Evolutionary conservation across 805 yeast species (phyloP).

Genomic region (Hagleromyces aurorensis): DNA sequence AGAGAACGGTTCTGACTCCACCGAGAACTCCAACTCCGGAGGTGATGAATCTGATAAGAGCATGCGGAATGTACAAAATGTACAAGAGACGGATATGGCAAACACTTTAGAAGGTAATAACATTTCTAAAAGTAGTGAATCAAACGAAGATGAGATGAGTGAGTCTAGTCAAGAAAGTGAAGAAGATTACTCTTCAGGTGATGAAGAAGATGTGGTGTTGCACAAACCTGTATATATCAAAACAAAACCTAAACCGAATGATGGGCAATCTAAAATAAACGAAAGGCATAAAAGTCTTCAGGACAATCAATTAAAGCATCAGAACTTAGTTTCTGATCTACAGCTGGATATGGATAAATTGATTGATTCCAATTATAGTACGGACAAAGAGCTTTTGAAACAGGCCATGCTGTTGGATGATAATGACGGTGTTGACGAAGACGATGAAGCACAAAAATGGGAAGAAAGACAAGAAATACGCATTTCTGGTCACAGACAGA

Average conservation of each 20-base stretch:
- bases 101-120: background rate
- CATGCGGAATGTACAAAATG: background rate
- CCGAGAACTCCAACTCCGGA: conserved; percentile 2
- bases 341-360: too few relatives aligned
- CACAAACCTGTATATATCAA: conserved; percentile 25
- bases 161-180: conserved; percentile 10
- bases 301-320: too few relatives aligned
- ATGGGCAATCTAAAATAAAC: too few relatives aligned
- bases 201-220: conserved; percentile 19
- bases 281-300: too few relatives aligned
- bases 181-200: too few relatives aligned
- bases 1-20: conserved; percentile 1
- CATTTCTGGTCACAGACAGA: conserved; percentile 15
- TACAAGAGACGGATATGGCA: background rate
- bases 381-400: conserved; percentile 21
- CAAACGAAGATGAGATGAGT: conserved; percentile 5
- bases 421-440: conserved; percentile 21
- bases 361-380: conserved; percentile 15
- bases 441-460: conserved; percentile 20
- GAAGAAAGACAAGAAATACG: conserved; percentile 16
- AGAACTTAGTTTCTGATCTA: too few relatives aligned
- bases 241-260: conserved; percentile 3
- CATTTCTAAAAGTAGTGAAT: conserved; percentile 2
- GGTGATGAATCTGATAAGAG: background rate
- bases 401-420: conserved; percentile 21